Conservation (phyloP, 2,329 filamentous ascomycete species). For the Alternaria novae-zelandiae region DNA sequence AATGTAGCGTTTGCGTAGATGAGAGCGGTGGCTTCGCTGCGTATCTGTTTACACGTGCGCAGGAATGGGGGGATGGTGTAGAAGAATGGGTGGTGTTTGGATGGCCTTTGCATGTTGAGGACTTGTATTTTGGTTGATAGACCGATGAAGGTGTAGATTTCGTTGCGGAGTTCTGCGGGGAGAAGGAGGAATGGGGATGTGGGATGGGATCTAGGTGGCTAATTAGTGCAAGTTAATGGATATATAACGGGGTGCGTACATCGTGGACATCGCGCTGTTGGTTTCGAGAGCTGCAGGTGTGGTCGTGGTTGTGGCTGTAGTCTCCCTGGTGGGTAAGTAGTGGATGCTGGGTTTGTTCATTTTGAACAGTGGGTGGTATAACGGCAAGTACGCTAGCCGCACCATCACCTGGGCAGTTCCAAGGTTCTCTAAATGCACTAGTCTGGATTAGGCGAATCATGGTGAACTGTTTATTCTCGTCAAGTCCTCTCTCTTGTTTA, state of each 20-base stretch:
- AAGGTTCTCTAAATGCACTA: background rate
- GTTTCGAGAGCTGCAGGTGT: background rate
- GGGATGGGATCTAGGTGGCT: background rate
- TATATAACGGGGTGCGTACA: background rate
- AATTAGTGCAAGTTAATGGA: background rate
- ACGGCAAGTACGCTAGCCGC: background rate
- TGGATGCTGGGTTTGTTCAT: rapidly evolving
- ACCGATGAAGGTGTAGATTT: background rate
- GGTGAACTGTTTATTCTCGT: background rate
- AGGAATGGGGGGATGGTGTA: background rate
- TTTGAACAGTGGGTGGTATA: background rate
- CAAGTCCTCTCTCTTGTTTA: background rate
- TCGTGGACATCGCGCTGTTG: background rate
- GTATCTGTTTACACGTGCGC: background rate
- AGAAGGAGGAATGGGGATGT: background rate
- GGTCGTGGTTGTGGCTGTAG: background rate
- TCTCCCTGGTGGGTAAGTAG: background rate
- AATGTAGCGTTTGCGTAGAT: background rate
- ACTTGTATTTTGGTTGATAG: background rate
- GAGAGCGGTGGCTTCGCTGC: background rate
- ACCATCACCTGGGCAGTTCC: too few species aligned
- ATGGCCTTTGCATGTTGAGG: rapidly evolving
- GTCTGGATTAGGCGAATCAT: background rate
- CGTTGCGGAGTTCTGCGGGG: background rate
- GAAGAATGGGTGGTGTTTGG: background rate